These are phyloP conservation scores for Candida jianshihensis DNA, from an alignment of 805 yeast species.

Conservation along the genomic window DNA sequence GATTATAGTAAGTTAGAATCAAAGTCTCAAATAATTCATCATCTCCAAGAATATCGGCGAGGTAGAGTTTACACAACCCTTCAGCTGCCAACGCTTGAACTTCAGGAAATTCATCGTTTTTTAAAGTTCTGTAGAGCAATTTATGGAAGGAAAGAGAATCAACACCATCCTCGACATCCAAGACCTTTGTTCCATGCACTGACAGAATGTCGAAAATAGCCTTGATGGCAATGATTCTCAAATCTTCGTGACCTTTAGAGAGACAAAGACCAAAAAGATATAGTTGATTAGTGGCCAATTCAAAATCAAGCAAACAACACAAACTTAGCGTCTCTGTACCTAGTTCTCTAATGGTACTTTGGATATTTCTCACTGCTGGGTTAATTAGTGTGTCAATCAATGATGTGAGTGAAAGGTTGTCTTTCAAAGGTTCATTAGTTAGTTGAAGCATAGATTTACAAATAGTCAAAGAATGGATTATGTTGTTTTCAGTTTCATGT, in stretches of 20 bases:
- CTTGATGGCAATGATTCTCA: conserved; percentile 57
- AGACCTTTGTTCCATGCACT: conserved; percentile 63
- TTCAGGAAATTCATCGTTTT: conserved; percentile 48
- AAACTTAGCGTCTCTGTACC: conserved; percentile 77
- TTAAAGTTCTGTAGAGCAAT: conserved; percentile 59
- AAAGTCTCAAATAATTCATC: conserved; percentile 67
- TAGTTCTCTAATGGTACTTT: conserved; percentile 46
- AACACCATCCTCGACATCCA: conserved; percentile 54
- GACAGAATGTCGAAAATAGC: conserved; percentile 74
- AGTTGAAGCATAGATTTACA: conserved; percentile 65
- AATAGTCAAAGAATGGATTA: conserved; percentile 58
- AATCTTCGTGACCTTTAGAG: conserved; percentile 55
- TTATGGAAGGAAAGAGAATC: conserved; percentile 63
- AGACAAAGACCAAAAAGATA: conserved; percentile 64
- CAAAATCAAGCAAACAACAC: conserved; percentile 63
- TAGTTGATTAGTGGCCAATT: conserved; percentile 57
- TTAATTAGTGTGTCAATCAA: conserved; percentile 69
- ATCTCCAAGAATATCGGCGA: conserved; percentile 70
- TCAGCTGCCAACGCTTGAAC: conserved; percentile 81
- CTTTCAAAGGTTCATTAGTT: conserved; percentile 55
- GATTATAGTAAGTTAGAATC: conserved; percentile 69
- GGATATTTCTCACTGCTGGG: conserved; percentile 65
- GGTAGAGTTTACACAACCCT: conserved; percentile 73
- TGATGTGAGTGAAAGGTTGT: conserved; percentile 59
- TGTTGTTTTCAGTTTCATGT: conserved; percentile 31